Evolutionary conservation across 257 asterid genomes (phyloP).

Genomic region (Ligustrum vulgare): DNA sequence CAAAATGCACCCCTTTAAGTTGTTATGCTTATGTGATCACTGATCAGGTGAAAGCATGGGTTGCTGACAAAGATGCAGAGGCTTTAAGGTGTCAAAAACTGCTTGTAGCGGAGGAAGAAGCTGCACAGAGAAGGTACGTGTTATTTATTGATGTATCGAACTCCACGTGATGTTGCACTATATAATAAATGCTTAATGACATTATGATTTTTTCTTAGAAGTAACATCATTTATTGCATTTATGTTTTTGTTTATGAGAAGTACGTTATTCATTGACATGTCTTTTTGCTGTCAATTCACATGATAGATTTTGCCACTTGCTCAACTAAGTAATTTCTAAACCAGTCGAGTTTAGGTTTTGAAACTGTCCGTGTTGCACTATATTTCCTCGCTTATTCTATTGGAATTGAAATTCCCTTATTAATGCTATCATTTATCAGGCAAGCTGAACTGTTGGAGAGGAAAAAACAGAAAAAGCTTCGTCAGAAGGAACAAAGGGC

Average conservation of each 20-base stretch:
- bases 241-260: background rate
- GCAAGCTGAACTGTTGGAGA: constrained; percentile 68
- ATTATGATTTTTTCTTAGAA: background rate
- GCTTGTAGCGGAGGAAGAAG: constrained; percentile 99
- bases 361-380: background rate
- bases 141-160: constrained; percentile 2
- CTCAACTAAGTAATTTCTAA: background rate
- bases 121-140: constrained; percentile 69
- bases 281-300: background rate
- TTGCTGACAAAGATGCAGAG: constrained; percentile 91
- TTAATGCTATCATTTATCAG: constrained; percentile 31
- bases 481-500: constrained; percentile 79
- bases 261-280: background rate
- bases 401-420: background rate
- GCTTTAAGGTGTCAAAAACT: constrained; percentile 92
- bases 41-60: constrained; percentile 86
- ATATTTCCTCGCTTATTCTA: background rate
- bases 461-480: constrained; percentile 76
- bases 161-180: background rate
- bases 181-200: background rate
- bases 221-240: background rate
- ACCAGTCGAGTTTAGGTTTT: background rate
- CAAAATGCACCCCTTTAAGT: background rate
- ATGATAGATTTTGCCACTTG: background rate
- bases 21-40: constrained; percentile 36